Conservation (phyloP, 1,284 basidiomycete genomes). For the Schizopora paradoxa region DNA sequence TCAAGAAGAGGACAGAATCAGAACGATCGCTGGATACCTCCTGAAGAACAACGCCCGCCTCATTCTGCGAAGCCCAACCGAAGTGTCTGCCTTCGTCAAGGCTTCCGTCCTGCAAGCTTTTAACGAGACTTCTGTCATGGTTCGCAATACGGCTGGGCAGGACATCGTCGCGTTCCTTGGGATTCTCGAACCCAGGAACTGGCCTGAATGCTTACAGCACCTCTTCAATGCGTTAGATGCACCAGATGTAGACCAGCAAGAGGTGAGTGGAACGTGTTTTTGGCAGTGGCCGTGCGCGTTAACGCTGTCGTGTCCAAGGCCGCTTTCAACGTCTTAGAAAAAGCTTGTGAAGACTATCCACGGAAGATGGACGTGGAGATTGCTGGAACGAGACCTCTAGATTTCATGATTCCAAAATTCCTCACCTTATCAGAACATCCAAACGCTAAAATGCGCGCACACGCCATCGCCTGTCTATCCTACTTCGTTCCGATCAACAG, state of each 20-base stretch:
- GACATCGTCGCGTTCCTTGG: conserved; percentile 86
- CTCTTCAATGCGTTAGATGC: conserved; percentile 77
- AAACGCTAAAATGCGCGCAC: conserved; percentile 84
- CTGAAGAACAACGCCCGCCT: conserved; percentile 91
- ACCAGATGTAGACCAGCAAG: conserved; percentile 68
- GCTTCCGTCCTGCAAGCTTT: conserved; percentile 77
- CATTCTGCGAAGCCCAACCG: conserved; percentile 59
- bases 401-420: conserved; percentile 95
- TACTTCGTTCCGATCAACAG: conserved; percentile 86
- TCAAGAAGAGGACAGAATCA: conserved; percentile 84
- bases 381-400: conserved; percentile 79
- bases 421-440: conserved; percentile 80
- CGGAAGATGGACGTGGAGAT: conserved; percentile 93
- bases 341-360: conserved; percentile 96
- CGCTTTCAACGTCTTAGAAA: conserved; percentile 91
- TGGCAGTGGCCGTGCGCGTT: background rate
- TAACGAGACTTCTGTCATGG: conserved; percentile 73
- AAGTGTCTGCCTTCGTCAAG: conserved; percentile 79
- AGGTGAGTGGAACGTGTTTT: conserved; percentile 52
- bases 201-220: conserved; percentile 87
- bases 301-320: conserved; percentile 49
- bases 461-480: conserved; percentile 91
- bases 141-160: conserved; percentile 87
- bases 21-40: conserved; percentile 93
- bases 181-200: conserved; percentile 80